Evolutionary conservation across 768 basidiomycete species (phyloP).

Genomic region (Mrakia gelida): DNA sequence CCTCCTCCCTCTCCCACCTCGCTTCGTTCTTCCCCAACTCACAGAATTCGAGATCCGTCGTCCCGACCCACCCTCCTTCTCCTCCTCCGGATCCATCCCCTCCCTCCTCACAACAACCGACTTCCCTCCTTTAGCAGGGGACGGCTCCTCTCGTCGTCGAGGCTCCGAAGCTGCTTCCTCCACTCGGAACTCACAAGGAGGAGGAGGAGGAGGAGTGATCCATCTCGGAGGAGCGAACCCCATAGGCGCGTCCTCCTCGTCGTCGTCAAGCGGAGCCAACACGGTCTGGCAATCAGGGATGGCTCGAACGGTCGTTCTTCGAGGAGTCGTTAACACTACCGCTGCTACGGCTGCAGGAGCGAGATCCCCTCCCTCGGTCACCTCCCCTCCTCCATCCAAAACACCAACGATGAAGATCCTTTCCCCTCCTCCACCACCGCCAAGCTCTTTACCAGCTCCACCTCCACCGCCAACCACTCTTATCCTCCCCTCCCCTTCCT

Average conservation of each 20-base stretch:
- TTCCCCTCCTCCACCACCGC: neutral
- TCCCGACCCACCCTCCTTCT: slow-evolving; percentile 16
- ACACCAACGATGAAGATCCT: slow-evolving; percentile 10
- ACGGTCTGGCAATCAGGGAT: slow-evolving; percentile 14
- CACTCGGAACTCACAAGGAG: neutral
- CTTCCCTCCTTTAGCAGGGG: slow-evolving; percentile 24
- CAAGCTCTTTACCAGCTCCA: neutral
- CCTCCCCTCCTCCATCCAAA: neutral
- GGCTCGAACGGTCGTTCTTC: slow-evolving; percentile 4
- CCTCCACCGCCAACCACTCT: neutral
- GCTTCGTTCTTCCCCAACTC: neutral
- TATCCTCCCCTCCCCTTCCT: neutral
- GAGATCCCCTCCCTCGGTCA: neutral
- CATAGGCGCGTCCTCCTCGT: neutral
- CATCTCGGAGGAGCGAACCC: neutral
- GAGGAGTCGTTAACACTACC: neutral
- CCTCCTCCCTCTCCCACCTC: neutral
- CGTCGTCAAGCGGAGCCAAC: neutral
- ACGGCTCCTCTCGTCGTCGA: neutral
- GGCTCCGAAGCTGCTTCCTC: too few species aligned
- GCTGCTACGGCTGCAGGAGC: neutral
- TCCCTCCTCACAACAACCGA: slow-evolving; percentile 18
- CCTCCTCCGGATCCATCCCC: neutral
- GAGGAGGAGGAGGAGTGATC: neutral
- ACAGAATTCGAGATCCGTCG: slow-evolving; percentile 29